Percentiles rank a stretch among this genome's conserved stretches.
phyloP scores from a whole-genome alignment of 805 yeast species.

The Maudiozyma bulderi region DNA sequence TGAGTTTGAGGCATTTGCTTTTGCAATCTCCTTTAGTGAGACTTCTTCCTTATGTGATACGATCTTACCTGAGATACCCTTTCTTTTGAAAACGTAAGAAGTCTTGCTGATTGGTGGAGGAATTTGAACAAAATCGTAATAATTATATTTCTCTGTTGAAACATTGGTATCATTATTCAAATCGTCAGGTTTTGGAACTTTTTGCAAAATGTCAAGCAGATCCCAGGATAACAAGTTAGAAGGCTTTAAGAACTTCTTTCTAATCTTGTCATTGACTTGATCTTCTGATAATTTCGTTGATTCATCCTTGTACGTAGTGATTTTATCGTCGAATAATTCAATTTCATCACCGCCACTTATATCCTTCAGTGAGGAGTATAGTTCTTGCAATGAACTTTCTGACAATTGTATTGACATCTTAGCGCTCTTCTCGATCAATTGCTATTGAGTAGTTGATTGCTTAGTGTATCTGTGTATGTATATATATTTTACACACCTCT shows the following conservation, averaged over 20 bases:
- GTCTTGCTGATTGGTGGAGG: conserved; percentile 62
- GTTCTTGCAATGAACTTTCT: conserved; percentile 12
- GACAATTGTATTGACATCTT: neutral
- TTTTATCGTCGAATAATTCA: conserved; percentile 39
- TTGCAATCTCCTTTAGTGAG: conserved; percentile 35
- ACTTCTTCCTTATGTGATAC: conserved; percentile 52
- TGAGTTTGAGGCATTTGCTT: conserved; percentile 56
- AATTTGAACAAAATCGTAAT: conserved; percentile 35
- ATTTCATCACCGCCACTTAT: conserved; percentile 15
- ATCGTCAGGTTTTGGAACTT: conserved; percentile 33
- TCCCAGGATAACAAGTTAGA: conserved; percentile 56
- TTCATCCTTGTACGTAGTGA: conserved; percentile 23
- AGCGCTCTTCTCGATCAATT: no score
- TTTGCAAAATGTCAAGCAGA: conserved; percentile 60
- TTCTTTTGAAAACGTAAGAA: conserved; percentile 54
- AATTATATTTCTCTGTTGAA: conserved; percentile 25
- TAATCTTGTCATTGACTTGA: conserved; percentile 3
- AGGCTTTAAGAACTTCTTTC: conserved; percentile 48
- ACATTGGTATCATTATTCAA: conserved; percentile 15
- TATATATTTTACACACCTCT: no score
- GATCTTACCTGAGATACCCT: conserved; percentile 69
- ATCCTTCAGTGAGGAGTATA: conserved; percentile 15
- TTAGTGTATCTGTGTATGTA: no score
- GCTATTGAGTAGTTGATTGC: no score
- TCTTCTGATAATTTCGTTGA: neutral